phyloP scores from a whole-genome alignment of 176 grass and related monocot species.

The Metroxylon sagu region DNA sequence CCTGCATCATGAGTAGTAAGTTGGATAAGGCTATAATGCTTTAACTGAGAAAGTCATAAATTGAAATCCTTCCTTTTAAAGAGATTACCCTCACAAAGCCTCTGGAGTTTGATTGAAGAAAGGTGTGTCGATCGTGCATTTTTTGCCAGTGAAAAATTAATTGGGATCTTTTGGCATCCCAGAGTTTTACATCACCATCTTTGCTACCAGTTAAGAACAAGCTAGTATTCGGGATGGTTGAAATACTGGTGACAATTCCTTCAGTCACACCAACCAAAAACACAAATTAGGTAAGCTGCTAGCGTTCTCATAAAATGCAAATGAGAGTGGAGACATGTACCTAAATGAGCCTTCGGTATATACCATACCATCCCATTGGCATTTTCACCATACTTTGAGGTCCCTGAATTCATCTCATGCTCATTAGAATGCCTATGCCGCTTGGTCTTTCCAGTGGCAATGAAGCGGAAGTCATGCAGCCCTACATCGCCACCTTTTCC shows the following conservation, averaged over 20 bases:
- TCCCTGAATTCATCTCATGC: slow-evolving; percentile 32
- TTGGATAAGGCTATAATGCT: slow-evolving; percentile 7
- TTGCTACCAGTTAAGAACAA: slow-evolving; percentile 96
- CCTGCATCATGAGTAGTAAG: slow-evolving; percentile 35
- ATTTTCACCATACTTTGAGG: slow-evolving; percentile 28
- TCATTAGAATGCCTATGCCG: slow-evolving; percentile 33
- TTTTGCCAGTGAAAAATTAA: slow-evolving; percentile 78
- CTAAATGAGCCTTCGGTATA: slow-evolving; percentile 94
- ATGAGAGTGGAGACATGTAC: slow-evolving; percentile 34
- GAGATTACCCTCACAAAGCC: slow-evolving; percentile 77
- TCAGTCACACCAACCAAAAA: slow-evolving; percentile 14
- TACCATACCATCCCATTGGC: slow-evolving; percentile 70
- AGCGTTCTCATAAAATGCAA: slow-evolving; percentile 17
- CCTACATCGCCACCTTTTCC: slow-evolving; percentile 81
- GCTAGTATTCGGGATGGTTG: slow-evolving; percentile 65
- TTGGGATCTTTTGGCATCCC: slow-evolving; percentile 85
- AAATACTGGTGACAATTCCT: slow-evolving; percentile 79
- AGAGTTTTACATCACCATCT: slow-evolving; percentile 98
- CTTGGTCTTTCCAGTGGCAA: slow-evolving; percentile 67
- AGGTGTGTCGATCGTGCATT: slow-evolving; percentile 91
- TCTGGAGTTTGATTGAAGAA: slow-evolving; percentile 89
- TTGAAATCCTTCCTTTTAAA: neutral
- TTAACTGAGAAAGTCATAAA: no score
- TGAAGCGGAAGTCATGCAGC: slow-evolving; percentile 81
- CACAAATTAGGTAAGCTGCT: slow-evolving; percentile 27